A percentile compares a stretch with the other conserved stretches of the same genome.
Evolutionary conservation across 129 eudicot species (phyloP).

Genomic region (Artemisia tridentata): DNA sequence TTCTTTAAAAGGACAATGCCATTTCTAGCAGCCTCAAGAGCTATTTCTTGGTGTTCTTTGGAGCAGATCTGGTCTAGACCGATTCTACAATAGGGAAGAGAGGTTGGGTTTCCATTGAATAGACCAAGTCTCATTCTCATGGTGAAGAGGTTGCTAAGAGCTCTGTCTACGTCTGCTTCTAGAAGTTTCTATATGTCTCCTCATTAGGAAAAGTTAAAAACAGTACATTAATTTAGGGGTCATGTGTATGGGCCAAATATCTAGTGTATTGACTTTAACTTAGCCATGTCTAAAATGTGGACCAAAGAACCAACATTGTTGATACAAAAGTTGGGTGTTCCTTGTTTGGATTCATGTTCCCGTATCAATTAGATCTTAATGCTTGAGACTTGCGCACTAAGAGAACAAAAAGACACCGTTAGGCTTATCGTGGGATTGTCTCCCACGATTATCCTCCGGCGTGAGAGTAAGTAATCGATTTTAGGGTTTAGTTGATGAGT

Average conservation of each 20-base stretch:
- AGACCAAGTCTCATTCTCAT: constrained; percentile 85
- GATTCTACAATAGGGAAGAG: constrained; percentile 49
- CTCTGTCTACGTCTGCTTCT: constrained; percentile 68
- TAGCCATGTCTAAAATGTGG: constrained; percentile 24
- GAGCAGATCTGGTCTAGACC: constrained; percentile 66
- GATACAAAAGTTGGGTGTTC: too few relatives aligned
- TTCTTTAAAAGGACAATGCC: constrained; percentile 92
- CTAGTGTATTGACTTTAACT: constrained; percentile 20
- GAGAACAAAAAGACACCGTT: too few relatives aligned
- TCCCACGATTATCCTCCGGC: too few relatives aligned
- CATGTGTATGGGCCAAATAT: constrained; percentile 30
- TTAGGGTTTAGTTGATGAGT: too few relatives aligned
- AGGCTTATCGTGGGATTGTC: too few relatives aligned
- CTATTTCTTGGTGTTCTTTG: constrained; percentile 62
- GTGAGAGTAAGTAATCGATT: too few relatives aligned
- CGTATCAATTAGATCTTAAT: too few relatives aligned
- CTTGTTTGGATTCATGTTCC: too few relatives aligned
- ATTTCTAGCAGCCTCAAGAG: constrained; percentile 84
- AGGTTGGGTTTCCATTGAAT: constrained; percentile 64
- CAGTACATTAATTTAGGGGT: constrained; percentile 4
- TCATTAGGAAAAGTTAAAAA: not conserved
- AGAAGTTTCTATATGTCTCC: constrained; percentile 30
- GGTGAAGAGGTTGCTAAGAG: constrained; percentile 76
- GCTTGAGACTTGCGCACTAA: too few relatives aligned
- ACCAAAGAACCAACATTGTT: constrained; percentile 22